These are phyloP conservation scores for Agaricus blazei DNA, from an alignment of 768 basidiomycete genomes.

Conservation along the genomic window DNA sequence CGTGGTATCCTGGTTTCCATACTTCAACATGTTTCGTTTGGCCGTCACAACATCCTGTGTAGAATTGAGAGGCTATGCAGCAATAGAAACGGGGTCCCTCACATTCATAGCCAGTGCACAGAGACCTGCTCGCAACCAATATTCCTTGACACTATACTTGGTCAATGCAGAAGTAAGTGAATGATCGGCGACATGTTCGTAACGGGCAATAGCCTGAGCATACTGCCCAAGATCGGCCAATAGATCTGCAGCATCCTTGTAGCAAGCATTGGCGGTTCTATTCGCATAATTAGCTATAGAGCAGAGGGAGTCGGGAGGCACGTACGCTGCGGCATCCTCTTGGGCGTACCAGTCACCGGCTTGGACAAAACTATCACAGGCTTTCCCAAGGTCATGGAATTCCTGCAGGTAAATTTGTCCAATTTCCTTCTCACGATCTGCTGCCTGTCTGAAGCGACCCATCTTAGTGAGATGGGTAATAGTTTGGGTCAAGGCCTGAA, in stretches of 20 bases:
- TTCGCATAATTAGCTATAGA: background rate
- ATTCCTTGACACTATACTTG: conserved; percentile 98
- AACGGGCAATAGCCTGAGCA: conserved; percentile 77
- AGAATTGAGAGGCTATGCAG: background rate
- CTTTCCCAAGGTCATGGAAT: conserved; percentile 70
- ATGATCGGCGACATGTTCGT: conserved; percentile 85
- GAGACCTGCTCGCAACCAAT: conserved; percentile 84
- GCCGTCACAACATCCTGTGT: conserved; percentile 80
- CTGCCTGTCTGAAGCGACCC: conserved; percentile 95
- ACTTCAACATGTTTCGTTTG: conserved; percentile 71
- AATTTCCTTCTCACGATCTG: conserved; percentile 97
- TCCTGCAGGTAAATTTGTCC: conserved; percentile 91
- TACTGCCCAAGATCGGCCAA: conserved; percentile 88
- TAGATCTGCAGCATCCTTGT: conserved; percentile 94
- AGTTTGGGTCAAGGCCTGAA: conserved; percentile 81
- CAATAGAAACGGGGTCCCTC: conserved; percentile 23
- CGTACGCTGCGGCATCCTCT: conserved; percentile 95
- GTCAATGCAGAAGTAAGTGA: conserved; percentile 79
- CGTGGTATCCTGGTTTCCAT: conserved; percentile 75
- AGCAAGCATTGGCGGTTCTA: conserved; percentile 94
- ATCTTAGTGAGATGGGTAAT: conserved; percentile 75
- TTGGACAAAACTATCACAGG: conserved; percentile 85
- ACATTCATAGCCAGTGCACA: conserved; percentile 89
- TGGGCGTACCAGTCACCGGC: conserved; percentile 98
- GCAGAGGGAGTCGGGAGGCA: conserved; percentile 11